phyloP scores from a whole-genome alignment of 306 rosid species.

The Luffa aegyptiaca region DNA sequence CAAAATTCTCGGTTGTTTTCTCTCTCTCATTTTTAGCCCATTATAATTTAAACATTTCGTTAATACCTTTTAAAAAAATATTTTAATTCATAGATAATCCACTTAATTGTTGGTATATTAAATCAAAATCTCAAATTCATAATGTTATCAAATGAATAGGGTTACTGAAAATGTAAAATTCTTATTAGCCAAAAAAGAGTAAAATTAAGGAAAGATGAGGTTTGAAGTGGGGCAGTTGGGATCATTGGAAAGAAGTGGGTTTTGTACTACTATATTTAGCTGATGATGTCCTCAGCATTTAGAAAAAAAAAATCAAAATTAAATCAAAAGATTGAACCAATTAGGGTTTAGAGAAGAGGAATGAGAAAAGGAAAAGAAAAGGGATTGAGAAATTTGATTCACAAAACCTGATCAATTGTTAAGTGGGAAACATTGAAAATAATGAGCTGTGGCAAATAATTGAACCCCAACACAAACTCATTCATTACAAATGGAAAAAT shows the following conservation, averaged over 20 bases:
- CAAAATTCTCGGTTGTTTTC: too few species aligned
- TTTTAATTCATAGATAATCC: too few species aligned
- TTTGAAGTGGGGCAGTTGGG: not conserved
- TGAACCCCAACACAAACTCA: not conserved
- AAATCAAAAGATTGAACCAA: not conserved
- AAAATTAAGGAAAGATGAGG: not conserved
- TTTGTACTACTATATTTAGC: not conserved
- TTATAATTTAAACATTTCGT: too few species aligned
- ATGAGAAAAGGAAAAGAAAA: not conserved
- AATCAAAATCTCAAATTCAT: not conserved
- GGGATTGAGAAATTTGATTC: not conserved
- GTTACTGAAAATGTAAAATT: not conserved
- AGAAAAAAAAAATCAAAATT: not conserved
- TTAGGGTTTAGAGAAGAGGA: not conserved
- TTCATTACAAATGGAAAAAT: not conserved
- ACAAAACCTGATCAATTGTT: not conserved
- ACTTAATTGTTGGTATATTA: too few species aligned
- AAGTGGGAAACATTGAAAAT: conserved; percentile 2
- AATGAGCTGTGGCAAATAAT: not conserved
- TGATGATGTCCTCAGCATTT: conserved; percentile 4
- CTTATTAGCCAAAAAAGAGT: not conserved
- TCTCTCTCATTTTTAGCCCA: not conserved
- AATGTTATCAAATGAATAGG: not conserved
- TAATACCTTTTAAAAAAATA: too few species aligned
- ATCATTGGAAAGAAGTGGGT: not conserved